These are phyloP conservation scores for Lojkania enalia DNA, from an alignment of 2,329 filamentous ascomycete species.

Conservation along the genomic window DNA sequence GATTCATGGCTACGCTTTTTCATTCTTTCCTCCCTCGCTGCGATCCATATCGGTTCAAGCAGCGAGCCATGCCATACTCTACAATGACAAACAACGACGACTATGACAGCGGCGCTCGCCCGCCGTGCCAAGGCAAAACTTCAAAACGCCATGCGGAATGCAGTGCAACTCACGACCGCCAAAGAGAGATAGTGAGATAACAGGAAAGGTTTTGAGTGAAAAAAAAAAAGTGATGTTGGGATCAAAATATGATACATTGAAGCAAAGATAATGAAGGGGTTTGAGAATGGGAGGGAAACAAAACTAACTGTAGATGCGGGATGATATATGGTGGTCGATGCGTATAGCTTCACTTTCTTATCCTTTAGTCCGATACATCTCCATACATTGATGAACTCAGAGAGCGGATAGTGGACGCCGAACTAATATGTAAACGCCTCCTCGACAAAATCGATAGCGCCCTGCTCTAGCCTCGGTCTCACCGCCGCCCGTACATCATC, in stretches of 20 bases:
- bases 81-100: too few relatives aligned
- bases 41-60: too few relatives aligned
- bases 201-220: not conserved
- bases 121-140: too few relatives aligned
- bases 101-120: too few relatives aligned
- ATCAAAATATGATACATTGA: not conserved
- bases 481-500: slow-evolving; percentile 63
- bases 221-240: not conserved
- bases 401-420: too few relatives aligned
- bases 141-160: not conserved
- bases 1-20: too few relatives aligned
- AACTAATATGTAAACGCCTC: slow-evolving; percentile 66
- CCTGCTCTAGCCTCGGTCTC: slow-evolving; percentile 55
- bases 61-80: too few relatives aligned
- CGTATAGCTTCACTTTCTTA: too few relatives aligned
- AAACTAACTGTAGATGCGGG: not conserved
- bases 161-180: not conserved
- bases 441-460: slow-evolving; percentile 64
- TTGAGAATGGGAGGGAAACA: not conserved
- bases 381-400: too few relatives aligned
- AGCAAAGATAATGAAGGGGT: not conserved
- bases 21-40: too few relatives aligned
- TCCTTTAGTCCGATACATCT: too few relatives aligned
- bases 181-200: not conserved
- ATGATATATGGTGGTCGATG: too few relatives aligned